Evolutionary conservation across 1,284 basidiomycete species (phyloP).

Genomic region (Mycena sp.): DNA sequence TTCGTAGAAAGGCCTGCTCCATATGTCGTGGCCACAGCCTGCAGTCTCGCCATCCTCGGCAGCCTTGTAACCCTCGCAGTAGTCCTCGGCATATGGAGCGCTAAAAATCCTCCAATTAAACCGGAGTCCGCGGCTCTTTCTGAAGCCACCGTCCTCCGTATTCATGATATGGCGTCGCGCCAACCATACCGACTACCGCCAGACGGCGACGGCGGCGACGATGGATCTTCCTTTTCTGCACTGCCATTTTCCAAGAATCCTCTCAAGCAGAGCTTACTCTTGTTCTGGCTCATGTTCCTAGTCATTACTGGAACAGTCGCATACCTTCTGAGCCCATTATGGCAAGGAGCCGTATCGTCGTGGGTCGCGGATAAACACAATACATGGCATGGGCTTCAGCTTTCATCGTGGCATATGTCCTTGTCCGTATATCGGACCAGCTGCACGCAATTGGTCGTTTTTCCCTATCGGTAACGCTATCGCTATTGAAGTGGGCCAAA

Average conservation of each 20-base stretch:
- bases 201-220: constrained; percentile 17
- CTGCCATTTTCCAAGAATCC: constrained; percentile 19
- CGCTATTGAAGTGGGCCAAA: not conserved
- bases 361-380: constrained; percentile 10
- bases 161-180: constrained; percentile 18
- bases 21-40: constrained; percentile 11
- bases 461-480: not conserved
- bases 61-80: not conserved
- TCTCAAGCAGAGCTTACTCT: constrained; percentile 22
- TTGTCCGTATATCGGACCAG: constrained; percentile 12
- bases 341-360: constrained; percentile 3
- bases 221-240: constrained; percentile 4
- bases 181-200: constrained; percentile 21
- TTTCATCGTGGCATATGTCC: constrained; percentile 4
- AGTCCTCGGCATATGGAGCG: constrained; percentile 8
- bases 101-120: not conserved
- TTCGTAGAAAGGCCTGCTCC: not conserved
- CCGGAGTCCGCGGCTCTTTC: constrained; percentile 13
- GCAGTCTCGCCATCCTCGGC: constrained; percentile 5
- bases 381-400: constrained; percentile 17
- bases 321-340: constrained; percentile 13
- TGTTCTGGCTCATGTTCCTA: constrained; percentile 24
- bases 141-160: constrained; percentile 17
- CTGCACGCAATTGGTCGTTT: constrained; percentile 12
- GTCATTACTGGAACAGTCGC: not conserved